Percentiles rank a stretch among this genome's conserved stretches.
Conservation (phyloP, 495 filamentous ascomycete species). For the Cladorrhinum samala region DNA sequence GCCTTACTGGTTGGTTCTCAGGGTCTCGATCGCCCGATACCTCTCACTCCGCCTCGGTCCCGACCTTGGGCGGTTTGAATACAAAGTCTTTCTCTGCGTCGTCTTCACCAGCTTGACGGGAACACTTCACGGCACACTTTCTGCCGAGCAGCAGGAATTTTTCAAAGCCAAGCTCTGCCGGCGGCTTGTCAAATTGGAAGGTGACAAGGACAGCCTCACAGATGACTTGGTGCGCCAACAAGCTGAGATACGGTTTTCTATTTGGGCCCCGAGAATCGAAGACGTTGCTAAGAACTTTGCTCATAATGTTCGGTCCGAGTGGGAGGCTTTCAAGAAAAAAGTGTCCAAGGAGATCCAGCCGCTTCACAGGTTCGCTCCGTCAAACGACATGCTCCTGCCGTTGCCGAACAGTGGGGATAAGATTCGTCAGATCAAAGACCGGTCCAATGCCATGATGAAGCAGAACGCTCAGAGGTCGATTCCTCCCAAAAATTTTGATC, state of each 20-base stretch:
- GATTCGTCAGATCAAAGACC: background rate
- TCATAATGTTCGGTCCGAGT: constrained; percentile 15
- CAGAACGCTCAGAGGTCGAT: background rate
- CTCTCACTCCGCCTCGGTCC: constrained; percentile 40
- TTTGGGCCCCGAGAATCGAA: constrained; percentile 15
- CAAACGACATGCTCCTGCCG: constrained; percentile 27
- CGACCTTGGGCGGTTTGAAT: constrained; percentile 43
- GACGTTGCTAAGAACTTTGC: constrained; percentile 12
- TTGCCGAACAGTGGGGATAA: constrained; percentile 39
- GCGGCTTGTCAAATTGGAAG: constrained; percentile 55
- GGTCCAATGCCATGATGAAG: background rate
- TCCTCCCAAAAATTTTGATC: constrained; percentile 2
- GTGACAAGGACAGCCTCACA: constrained; percentile 17
- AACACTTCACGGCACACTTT: constrained; percentile 1
- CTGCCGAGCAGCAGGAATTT: constrained; percentile 18
- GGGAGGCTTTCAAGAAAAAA: constrained; percentile 24
- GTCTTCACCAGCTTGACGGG: constrained; percentile 39
- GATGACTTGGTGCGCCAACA: background rate
- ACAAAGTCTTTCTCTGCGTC: constrained; percentile 52
- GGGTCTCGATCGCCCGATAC: constrained; percentile 47
- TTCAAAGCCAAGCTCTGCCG: constrained; percentile 53
- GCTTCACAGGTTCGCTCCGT: constrained; percentile 33
- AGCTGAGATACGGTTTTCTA: constrained; percentile 15
- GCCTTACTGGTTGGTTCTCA: constrained; percentile 54
- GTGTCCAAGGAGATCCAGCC: constrained; percentile 30